Evolutionary conservation across 2,329 filamentous ascomycete species (phyloP).

Genomic region (Hypoxylon rubiginosum): DNA sequence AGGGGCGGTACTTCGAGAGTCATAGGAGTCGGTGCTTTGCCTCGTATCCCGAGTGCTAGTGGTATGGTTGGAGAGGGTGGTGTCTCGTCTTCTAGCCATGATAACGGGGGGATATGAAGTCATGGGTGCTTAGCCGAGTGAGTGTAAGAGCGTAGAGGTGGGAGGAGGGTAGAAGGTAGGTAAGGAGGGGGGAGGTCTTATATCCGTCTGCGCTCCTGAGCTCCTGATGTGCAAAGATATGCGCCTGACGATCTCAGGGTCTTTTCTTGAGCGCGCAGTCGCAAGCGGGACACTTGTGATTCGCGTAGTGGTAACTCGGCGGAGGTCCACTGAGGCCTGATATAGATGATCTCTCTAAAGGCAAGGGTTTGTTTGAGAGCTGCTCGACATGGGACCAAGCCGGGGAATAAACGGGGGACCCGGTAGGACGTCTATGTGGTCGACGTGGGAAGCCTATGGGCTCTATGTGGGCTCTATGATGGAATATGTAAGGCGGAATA

Average conservation of each 20-base stretch:
- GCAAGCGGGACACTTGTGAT: constrained; percentile 42
- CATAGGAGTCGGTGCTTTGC: constrained; percentile 61
- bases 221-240: constrained; percentile 23
- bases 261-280: constrained; percentile 43
- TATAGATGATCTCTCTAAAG: constrained; percentile 43
- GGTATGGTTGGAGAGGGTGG: constrained; percentile 52
- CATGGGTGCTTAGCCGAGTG: constrained; percentile 38
- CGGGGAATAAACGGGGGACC: constrained; percentile 44
- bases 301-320: constrained; percentile 46
- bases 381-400: constrained; percentile 43
- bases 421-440: constrained; percentile 37
- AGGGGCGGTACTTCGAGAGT: constrained; percentile 62
- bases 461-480: constrained; percentile 44
- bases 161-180: constrained; percentile 24
- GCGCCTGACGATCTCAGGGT: constrained; percentile 46
- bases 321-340: constrained; percentile 49
- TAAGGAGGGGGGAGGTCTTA: constrained; percentile 41
- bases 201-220: constrained; percentile 36
- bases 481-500: constrained; percentile 37
- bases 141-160: constrained; percentile 28
- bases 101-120: constrained; percentile 49
- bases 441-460: constrained; percentile 33
- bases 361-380: constrained; percentile 43
- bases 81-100: constrained; percentile 54
- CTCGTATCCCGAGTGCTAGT: constrained; percentile 58